Percentiles rank a stretch among this genome's conserved stretches.
Evolutionary conservation across 345 rosid species (phyloP).

Genomic region (Leavenworthia alabamica): DNA sequence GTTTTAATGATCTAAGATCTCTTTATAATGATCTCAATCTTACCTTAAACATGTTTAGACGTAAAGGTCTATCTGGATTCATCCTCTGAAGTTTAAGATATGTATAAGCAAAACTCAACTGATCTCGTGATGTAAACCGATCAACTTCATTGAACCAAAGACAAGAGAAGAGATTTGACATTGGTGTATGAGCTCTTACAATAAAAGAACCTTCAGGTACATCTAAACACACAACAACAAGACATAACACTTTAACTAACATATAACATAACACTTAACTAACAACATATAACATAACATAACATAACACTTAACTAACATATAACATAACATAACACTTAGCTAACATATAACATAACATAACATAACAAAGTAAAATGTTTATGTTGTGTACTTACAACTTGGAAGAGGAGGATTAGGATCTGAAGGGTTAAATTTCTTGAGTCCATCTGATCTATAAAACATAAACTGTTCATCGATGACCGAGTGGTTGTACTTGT

Average conservation of each 20-base stretch:
- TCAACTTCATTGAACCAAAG: slow-evolving; percentile 94
- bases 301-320: too few relatives aligned
- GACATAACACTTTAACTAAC: too few relatives aligned
- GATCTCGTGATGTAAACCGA: slow-evolving; percentile 88
- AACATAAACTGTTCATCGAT: slow-evolving; percentile 72
- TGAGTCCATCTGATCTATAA: slow-evolving; percentile 78
- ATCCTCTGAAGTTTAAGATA: slow-evolving; percentile 70
- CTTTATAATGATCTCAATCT: background rate
- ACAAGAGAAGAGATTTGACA: slow-evolving; percentile 92
- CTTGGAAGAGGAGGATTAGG: slow-evolving; percentile 70
- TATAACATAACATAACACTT: too few relatives aligned
- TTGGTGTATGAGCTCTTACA: slow-evolving; percentile 78
- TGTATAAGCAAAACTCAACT: slow-evolving; percentile 89
- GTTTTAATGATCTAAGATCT: background rate
- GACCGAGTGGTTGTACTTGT: slow-evolving; percentile 66
- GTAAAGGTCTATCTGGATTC: slow-evolving; percentile 65
- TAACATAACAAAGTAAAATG: too few relatives aligned
- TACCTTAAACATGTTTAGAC: slow-evolving; percentile 87
- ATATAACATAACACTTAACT: too few relatives aligned
- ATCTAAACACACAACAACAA: slow-evolving; percentile 54
- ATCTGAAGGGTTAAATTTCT: slow-evolving; percentile 53
- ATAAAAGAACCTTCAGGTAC: slow-evolving; percentile 98
- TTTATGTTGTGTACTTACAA: too few relatives aligned
- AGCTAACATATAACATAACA: too few relatives aligned
- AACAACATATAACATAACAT: too few relatives aligned